Conservation (phyloP, 192 early-diverging fungal genomes). For the Entophlyctis helioformis region DNA sequence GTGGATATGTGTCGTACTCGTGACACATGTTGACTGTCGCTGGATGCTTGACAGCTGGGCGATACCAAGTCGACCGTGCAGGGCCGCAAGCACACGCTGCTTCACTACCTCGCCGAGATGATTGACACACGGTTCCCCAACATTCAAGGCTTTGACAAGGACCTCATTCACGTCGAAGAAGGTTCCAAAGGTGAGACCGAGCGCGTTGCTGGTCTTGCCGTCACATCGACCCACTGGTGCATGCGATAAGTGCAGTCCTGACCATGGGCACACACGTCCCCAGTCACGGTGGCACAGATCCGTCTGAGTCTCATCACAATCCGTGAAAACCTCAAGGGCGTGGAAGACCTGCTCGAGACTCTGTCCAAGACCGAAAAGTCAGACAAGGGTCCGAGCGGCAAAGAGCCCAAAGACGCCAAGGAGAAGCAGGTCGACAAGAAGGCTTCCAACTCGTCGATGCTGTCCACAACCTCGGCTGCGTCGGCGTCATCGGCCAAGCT, state of each 20-base stretch:
- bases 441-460: conserved; percentile 2
- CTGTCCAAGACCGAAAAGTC: too few species aligned
- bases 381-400: too few species aligned
- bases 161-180: conserved; percentile 28
- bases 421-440: conserved; percentile 10
- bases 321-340: conserved; percentile 19
- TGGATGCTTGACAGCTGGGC: conserved; percentile 25
- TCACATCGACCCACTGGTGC: not conserved
- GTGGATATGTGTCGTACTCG: too few species aligned
- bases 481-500: not conserved
- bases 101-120: conserved; percentile 33
- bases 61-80: conserved; percentile 31
- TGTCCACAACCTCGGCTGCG: not conserved
- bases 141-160: conserved; percentile 17
- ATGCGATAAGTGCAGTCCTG: not conserved
- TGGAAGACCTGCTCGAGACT: conserved; percentile 19
- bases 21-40: too few species aligned
- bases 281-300: conserved; percentile 29
- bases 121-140: conserved; percentile 34
- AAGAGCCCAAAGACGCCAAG: conserved; percentile 13
- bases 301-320: conserved; percentile 19
- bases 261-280: not conserved
- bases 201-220: too few species aligned
- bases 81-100: conserved; percentile 27
- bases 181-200: conserved; percentile 26